Base-by-base conservation (phyloP, 192 early-diverging fungal genomes). In the Phlyctochytrium arcticum region DNA sequence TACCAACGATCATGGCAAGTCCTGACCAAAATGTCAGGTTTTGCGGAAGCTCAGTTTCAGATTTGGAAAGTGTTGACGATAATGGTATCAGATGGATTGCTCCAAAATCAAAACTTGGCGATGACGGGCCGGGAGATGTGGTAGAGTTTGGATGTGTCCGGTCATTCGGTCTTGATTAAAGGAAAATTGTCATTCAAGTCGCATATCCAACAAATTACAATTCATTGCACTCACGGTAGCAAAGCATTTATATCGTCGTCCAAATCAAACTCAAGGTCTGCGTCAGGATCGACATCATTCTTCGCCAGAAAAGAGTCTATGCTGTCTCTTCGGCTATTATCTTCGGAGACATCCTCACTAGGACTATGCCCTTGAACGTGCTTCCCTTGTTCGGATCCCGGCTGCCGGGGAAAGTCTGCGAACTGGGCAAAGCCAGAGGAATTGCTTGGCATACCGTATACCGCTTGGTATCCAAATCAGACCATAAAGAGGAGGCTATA, bases 1-100 rank as follows among this genome's bases (percentile, higher is more conserved):
- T 61, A 9, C 75, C 75, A 35, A 80, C 44, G 36, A 80, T 74
- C 2, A 80, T 36, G 8, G 65, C 57, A 23, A 80, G n/a, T 21
- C 69, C 74, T 12, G 65, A 68, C 60, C 53, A 75, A 10, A 74
- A 62, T 19, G 67, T 48, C 17, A 80, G 42, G 46, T 50, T 54
- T 12, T 39, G 42, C 8, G 75, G 57, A 2, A 76, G 48, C 4
- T 62, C 46, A 3, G 49, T 54, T 24, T 76, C 75, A 30, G 36
- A 32, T n/a, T 56, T 56, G 3, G 68, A 70, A 4, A 76, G 60
- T 8, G 75, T 67, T 2, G 29, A 37, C 15, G 68, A 59, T 12
- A 75, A 49, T 9, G 74, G 69, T 27, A 75, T 48, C 15, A 57
- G 19, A 27, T 65, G 62, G 54, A 62, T 51, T 57, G 51, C 48